Evolutionary conservation across 768 basidiomycete species (phyloP), one percentile per base, ranked within the genome.

Genomic region (Roridomyces roridus): DNA sequence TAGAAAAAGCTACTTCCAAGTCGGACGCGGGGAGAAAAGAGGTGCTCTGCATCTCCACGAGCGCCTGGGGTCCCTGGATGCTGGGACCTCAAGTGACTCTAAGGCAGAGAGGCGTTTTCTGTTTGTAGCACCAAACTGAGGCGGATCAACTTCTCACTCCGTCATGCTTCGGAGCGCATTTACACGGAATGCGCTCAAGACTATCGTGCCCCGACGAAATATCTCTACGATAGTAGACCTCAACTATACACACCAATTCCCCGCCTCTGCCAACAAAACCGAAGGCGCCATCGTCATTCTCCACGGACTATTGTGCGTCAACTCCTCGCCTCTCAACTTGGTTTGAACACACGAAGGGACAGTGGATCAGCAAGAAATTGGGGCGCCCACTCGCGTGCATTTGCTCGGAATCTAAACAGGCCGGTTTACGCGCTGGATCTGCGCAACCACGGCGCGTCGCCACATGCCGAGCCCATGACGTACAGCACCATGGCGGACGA

Each of bases 331-430:
- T 28, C 8, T 25, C 9, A 14, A 26, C 12, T 23, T 48, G 43
- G 7, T 26, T 20, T 34, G 57, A 51, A 21, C 36, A 35, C 42
- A 42, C 25, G 29, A 28, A 34, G 31, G 7, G 31, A 34, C 63
- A 94, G 92, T 63, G 94, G 93, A 0, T 92, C 88, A 35, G 94
- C 95, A 68, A 84, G 94, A 55, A 96, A 96, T 68, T 97, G 93
- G 92, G 76, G 82, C 6, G 91, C 91, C 0, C 77, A 96, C 5
- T 83, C 90, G 6, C 92, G 91, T 64, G 84, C 85, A 0, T 86
- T 97, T 57, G 76, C 82, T n/a, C 76, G 79, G 28, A 83, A 85
- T 46, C 76, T 92, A 1, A 70, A 79, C 3, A 77, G 86, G 54
- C 86, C 90, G 2, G 80, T 96, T 18, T 94, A 93, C 65, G 77